Evolutionary conservation across 768 basidiomycete species (phyloP), one percentile per base, ranked within the genome.

Genomic region (Serendipita sp.): DNA sequence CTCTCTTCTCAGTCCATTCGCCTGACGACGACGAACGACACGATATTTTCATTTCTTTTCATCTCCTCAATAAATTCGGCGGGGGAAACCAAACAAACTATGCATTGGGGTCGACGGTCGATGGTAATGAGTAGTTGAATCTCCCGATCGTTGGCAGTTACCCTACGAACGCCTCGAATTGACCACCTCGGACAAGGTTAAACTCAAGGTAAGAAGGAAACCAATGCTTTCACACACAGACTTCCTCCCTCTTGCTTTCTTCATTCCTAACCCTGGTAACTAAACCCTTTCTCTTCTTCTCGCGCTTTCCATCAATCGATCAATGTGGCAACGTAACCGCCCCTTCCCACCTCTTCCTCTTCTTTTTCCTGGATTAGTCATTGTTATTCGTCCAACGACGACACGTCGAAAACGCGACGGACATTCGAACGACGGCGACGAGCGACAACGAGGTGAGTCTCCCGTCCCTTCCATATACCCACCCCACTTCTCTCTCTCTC

Each of bases 181-280:
- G 14, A 67, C 66, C 1, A 71, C 73, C 1, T 68, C 72, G 0
- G 76, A 78, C 58, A 68, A 69, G 3, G 65, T 74, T 41, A 70
- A 71, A 58, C 68, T 78, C 68, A 72, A 73, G 64, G 74, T 74
- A 4, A 76, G 73, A 66, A n/a, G n/a, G n/a, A n/a, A n/a, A n/a
- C n/a, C n/a, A n/a, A n/a, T n/a, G n/a, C n/a, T n/a, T n/a, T n/a
- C n/a, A n/a, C n/a, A n/a, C n/a, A n/a, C n/a, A n/a, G n/a, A n/a
- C n/a, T n/a, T n/a, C n/a, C n/a, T n/a, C n/a, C n/a, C n/a, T n/a
- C n/a, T n/a, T n/a, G n/a, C n/a, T n/a, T n/a, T n/a, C n/a, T n/a
- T n/a, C n/a, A n/a, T n/a, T n/a, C n/a, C n/a, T n/a, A n/a, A n/a
- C n/a, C n/a, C n/a, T n/a, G n/a, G n/a, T n/a, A n/a, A n/a, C n/a